Base-by-base conservation (phyloP, 345 rosid genomes). In the Gossypium australe region DNA sequence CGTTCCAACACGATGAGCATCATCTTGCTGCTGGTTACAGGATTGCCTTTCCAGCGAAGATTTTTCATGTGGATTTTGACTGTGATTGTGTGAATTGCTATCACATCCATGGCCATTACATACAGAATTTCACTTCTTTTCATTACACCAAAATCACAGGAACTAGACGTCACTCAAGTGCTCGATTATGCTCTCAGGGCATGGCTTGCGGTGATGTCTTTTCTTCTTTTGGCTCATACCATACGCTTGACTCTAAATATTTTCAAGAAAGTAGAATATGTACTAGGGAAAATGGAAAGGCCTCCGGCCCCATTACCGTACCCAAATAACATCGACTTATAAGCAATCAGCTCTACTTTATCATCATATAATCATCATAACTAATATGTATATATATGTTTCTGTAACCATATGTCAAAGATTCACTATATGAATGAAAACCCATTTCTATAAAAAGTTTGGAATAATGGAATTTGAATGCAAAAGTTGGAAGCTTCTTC, bases 1-100 rank as follows among this genome's bases (percentile, higher is more conserved):
- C n/a, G n/a, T n/a, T n/a, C n/a, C n/a, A n/a, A n/a, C n/a, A n/a
- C 85, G 1, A 17, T 82, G 66, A 77, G 84, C 61, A 79, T 82
- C 58, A 82, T 82, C 22, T 52, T 85, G 62, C 53, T 80, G 0
- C 70, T 80, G 70, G 77, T 82, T 4, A 74, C 84, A 16, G 85
- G 85, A 0, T 66, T 85, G 27, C 82, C 84, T 24, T 67, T 74
- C 55, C 56, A 47, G 73, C 29, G 67, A 5, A 75, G 82, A 18
- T 4, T 71, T 38, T 84, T 69, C 65, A 77, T 77, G 84, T 79
- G 81, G 84, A 57, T 75, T 34, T 74, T 76, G 78, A 81, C 77
- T 4, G 81, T 75, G 56, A 80, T 61, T 0, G 66, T 82, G 79
- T 85, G 86, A 86, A 48, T 76, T 17, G 81, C 82, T 1, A 70